phyloP scores from a whole-genome alignment of 2,329 filamentous ascomycete species.

The Colletotrichum nymphaeae region DNA sequence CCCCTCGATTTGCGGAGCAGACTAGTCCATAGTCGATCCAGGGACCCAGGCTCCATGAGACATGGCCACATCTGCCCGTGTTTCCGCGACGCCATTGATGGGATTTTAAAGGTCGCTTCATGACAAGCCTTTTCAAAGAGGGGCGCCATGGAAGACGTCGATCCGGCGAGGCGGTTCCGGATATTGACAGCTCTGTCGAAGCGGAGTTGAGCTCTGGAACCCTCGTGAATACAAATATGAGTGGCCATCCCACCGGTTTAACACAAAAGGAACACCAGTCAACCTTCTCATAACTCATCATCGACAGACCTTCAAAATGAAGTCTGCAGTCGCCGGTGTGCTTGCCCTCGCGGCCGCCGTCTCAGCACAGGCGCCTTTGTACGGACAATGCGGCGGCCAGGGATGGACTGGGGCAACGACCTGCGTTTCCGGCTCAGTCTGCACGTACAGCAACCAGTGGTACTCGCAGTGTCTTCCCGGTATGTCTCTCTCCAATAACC shows the following conservation, averaged over 20 bases:
- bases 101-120: constrained; percentile 7
- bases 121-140: constrained; percentile 5
- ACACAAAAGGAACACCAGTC: not conserved
- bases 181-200: not conserved
- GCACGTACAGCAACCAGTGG: constrained; percentile 48
- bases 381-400: constrained; percentile 55
- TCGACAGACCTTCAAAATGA: constrained; percentile 16
- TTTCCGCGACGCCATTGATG: constrained; percentile 25
- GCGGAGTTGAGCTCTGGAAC: not conserved
- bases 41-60: constrained; percentile 11
- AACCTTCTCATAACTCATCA: not conserved
- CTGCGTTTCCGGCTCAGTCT: constrained; percentile 52
- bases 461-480: constrained; percentile 51
- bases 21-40: constrained; percentile 9
- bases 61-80: not conserved
- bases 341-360: constrained; percentile 30
- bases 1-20: constrained; percentile 7
- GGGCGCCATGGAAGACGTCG: constrained; percentile 18
- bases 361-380: constrained; percentile 38
- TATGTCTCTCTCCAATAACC: constrained; percentile 35
- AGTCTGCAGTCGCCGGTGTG: constrained; percentile 16
- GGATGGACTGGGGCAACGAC: constrained; percentile 56
- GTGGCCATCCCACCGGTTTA: constrained; percentile 7
- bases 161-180: constrained; percentile 13
- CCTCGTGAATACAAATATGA: constrained; percentile 14